These are phyloP conservation scores for Teratosphaeria epicoccoides DNA, from an alignment of 2,329 filamentous ascomycete genomes.

Conservation along the genomic window DNA sequence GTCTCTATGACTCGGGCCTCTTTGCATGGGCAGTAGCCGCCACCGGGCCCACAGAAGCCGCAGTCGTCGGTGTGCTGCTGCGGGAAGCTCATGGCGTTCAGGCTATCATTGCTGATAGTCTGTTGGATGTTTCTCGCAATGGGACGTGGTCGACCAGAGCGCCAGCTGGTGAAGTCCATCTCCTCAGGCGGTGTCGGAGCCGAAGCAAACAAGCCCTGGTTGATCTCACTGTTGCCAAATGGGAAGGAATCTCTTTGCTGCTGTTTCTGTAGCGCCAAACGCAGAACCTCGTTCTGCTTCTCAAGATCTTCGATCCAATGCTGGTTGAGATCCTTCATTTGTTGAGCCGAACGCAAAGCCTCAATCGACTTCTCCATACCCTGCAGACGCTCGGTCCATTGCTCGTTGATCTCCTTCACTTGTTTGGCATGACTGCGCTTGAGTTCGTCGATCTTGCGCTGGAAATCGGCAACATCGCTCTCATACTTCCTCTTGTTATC, in stretches of 20 bases:
- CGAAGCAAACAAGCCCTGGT: neutral
- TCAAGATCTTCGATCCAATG: constrained; percentile 2
- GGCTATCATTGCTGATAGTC: constrained; percentile 9
- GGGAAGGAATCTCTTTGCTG: neutral
- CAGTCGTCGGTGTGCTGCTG: constrained; percentile 8
- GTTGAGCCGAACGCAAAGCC: neutral
- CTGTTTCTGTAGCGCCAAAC: neutral
- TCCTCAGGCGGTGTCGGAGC: constrained; percentile 13
- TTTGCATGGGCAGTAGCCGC: constrained; percentile 16
- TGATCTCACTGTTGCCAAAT: neutral
- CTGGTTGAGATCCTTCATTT: constrained; percentile 1
- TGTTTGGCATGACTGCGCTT: constrained; percentile 2
- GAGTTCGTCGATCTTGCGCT: constrained; percentile 3
- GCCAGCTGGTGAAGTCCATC: constrained; percentile 12
- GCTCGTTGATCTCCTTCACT: constrained; percentile 1
- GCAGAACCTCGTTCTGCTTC: neutral
- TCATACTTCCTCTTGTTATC: constrained; percentile 8
- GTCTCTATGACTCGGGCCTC: constrained; percentile 1
- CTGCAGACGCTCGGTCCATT: constrained; percentile 1
- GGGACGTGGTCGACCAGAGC: neutral
- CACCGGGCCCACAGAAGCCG: constrained; percentile 21
- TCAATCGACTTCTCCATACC: neutral
- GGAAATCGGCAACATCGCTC: constrained; percentile 1
- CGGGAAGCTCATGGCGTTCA: constrained; percentile 12
- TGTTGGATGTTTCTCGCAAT: constrained; percentile 5